phyloP scores from a whole-genome alignment of 345 rosid species.

The Eucalyptus cloeziana region DNA sequence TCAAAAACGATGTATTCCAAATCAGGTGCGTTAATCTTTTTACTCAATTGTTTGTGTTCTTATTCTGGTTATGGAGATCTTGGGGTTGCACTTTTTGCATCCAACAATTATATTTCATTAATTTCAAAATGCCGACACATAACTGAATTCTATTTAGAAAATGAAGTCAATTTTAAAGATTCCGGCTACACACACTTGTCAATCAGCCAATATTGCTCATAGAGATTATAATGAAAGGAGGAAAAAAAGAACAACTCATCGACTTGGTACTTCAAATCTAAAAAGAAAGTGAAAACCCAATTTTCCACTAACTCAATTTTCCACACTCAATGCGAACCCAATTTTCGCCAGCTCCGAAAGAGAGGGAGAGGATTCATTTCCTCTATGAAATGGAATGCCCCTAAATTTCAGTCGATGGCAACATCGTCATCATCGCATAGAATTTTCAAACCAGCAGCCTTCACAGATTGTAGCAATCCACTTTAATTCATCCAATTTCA shows the following conservation, averaged over 20 bases:
- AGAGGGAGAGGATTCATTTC: background rate
- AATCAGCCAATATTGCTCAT: background rate
- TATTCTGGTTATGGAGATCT: too few species aligned
- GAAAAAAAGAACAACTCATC: background rate
- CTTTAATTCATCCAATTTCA: background rate
- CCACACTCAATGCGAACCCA: background rate
- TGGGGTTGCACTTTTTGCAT: too few species aligned
- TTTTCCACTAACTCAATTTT: background rate
- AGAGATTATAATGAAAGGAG: background rate
- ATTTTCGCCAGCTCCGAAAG: background rate
- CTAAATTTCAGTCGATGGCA: background rate
- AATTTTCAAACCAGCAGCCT: background rate
- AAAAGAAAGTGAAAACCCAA: background rate
- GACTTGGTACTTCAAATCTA: background rate
- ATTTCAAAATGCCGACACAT: background rate
- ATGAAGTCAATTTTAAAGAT: background rate
- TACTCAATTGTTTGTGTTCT: too few species aligned
- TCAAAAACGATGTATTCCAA: too few species aligned
- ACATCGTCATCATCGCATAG: background rate
- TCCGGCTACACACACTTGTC: background rate
- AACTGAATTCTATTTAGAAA: background rate
- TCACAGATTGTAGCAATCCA: background rate
- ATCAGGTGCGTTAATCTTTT: too few species aligned
- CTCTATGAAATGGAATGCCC: background rate
- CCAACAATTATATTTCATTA: background rate